Evolutionary conservation across 495 filamentous ascomycete species (phyloP), one percentile per base, ranked within the genome.

Genomic region (Clavariopsis aquatica): DNA sequence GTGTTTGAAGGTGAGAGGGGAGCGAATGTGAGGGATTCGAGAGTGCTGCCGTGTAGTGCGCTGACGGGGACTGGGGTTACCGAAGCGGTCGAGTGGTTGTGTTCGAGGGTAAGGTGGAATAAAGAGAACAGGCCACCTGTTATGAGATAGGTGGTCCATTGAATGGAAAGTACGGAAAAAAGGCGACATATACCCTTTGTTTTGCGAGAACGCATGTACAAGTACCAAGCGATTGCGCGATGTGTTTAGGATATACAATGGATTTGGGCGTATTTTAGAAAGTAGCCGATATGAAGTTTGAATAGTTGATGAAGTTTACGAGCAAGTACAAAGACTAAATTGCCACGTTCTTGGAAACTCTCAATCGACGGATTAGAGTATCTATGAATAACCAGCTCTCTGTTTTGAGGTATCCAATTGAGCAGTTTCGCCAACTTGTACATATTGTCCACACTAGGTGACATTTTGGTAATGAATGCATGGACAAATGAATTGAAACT

Each of bases 81-180:
- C 73, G 94, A 97, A 75, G 94, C 94, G 0, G 90, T 98, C 23
- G 95, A 98, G 68, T 98, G 94, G 94, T 81, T 98, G 41, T 86
- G 89, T 73, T 89, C 83, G 62, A 79, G 94, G 55, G 92, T 97
- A 0, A 92, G 88, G 78, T 98, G 94, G 94, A 97, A 97, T 76
- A 92, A 90, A 77, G 94, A 98, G 78, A 84, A 83, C 0, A 80
- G 94, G 56, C 94, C 93, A 63, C 93, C 94, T 26, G 87, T 96
- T 57, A 96, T 98, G 93, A 82, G 90, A 75, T 98, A 46, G 46
- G n/a, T 43, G 38, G 9, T 9, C 2, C 9, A 17, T 10, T 43
- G 38, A 17, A 15, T 8, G 38, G 38, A 43, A 17, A 10, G 38
- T 17, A 17, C 2, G 13, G 38, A 13, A 17, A 17, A 17, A 17